phyloP scores from a whole-genome alignment of 805 yeast species.

The Kodamaea nitidulidarum region DNA sequence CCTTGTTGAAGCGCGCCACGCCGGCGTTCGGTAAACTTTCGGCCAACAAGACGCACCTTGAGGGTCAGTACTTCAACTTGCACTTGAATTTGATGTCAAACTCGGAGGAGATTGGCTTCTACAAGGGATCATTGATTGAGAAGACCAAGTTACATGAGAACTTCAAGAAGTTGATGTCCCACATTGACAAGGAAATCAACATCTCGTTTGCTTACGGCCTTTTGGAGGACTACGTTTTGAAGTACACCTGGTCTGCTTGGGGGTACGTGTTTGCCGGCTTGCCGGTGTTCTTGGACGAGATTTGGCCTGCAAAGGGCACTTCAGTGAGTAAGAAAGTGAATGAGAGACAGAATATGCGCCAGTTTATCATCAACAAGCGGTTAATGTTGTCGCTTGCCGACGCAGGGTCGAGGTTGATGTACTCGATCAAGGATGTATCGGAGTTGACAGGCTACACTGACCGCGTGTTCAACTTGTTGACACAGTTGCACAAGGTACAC shows the following conservation, averaged over 20 bases:
- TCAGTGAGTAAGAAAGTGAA: conserved; percentile 22
- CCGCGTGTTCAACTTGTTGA: conserved; percentile 69
- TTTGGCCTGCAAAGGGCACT: conserved; percentile 27
- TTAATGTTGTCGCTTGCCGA: conserved; percentile 88
- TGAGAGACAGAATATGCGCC: conserved; percentile 69
- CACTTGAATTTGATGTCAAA: conserved; percentile 82
- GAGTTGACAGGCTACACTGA: conserved; percentile 88
- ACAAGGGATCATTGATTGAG: conserved; percentile 82
- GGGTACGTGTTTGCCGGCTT: conserved; percentile 89
- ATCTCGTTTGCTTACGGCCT: conserved; percentile 65
- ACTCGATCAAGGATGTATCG: conserved; percentile 88
- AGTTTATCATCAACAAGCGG: conserved; percentile 86
- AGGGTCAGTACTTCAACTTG: conserved; percentile 84
- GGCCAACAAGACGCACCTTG: conserved; percentile 68
- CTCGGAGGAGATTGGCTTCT: conserved; percentile 91
- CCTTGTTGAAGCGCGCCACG: conserved; percentile 63
- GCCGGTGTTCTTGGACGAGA: conserved; percentile 70
- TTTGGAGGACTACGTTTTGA: conserved; percentile 80
- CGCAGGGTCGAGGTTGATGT: conserved; percentile 93
- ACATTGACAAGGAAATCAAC: conserved; percentile 51
- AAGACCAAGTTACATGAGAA: conserved; percentile 58
- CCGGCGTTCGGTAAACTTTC: conserved; percentile 83
- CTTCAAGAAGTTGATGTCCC: conserved; percentile 53
- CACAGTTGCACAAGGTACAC: conserved; percentile 80
- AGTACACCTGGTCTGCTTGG: conserved; percentile 91